These are phyloP conservation scores for Choiromyces venosus DNA, from an alignment of 495 filamentous ascomycete species.

Conservation along the genomic window DNA sequence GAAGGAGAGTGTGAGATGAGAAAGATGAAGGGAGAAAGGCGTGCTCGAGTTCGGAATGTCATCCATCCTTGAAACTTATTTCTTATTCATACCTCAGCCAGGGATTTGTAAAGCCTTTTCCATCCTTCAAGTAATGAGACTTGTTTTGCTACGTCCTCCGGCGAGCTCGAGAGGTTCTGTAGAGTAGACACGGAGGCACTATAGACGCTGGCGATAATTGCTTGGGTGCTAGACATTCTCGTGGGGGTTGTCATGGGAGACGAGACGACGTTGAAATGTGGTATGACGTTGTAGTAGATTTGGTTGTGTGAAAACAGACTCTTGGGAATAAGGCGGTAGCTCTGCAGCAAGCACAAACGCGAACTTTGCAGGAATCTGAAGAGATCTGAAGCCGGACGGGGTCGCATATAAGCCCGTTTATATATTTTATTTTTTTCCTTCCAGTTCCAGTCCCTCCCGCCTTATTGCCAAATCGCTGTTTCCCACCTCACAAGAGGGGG, in stretches of 20 bases:
- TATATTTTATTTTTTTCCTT: not conserved
- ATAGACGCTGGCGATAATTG: constrained; percentile 34
- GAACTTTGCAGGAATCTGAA: constrained; percentile 23
- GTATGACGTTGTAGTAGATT: constrained; percentile 28
- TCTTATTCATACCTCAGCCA: constrained; percentile 40
- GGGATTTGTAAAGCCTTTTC: constrained; percentile 37
- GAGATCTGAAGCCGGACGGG: constrained; percentile 21
- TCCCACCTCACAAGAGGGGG: not conserved
- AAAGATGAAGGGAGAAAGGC: constrained; percentile 11
- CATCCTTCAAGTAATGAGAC: constrained; percentile 32
- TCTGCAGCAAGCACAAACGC: constrained; percentile 11
- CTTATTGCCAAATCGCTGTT: not conserved
- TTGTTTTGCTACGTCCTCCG: constrained; percentile 33
- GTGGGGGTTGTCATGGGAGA: constrained; percentile 15
- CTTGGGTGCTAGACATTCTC: constrained; percentile 35
- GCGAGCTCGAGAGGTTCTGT: constrained; percentile 18
- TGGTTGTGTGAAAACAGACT: constrained; percentile 15
- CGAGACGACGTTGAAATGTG: constrained; percentile 11
- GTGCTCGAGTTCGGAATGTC: not conserved
- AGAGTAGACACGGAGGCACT: constrained; percentile 29
- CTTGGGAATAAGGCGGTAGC: constrained; percentile 13
- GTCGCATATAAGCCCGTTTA: constrained; percentile 35
- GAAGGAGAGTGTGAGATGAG: constrained; percentile 19
- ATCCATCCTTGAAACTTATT: not conserved
- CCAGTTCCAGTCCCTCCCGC: not conserved